Percentiles rank a stretch among this genome's conserved stretches.
phyloP scores from a whole-genome alignment of 768 basidiomycete genomes.

The Panus rudis region DNA sequence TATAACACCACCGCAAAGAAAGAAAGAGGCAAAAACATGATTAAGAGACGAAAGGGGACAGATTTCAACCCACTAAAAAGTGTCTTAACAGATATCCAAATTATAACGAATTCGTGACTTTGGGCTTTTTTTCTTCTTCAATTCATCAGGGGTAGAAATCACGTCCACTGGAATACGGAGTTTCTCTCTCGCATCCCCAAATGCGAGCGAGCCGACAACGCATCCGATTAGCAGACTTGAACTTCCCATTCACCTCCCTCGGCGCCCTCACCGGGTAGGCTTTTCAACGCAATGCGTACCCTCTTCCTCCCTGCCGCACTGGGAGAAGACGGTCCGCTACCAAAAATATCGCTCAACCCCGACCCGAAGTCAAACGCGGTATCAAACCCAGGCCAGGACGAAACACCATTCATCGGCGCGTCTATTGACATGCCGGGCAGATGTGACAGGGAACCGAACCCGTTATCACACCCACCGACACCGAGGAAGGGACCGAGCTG shows the following conservation, averaged over 20 bases:
- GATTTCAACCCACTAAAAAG: no score
- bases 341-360: no score
- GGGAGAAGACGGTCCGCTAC: slow-evolving; percentile 3
- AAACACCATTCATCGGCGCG: slow-evolving; percentile 1
- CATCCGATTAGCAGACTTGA: slow-evolving; percentile 59
- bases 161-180: no score
- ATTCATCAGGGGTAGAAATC: no score
- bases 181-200: no score
- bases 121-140: no score
- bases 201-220: no score
- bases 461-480: slow-evolving; percentile 28
- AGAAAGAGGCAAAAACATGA: no score
- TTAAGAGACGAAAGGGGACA: no score
- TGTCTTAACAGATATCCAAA: no score
- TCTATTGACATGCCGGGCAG: slow-evolving; percentile 8
- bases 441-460: slow-evolving; percentile 8
- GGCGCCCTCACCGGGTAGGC: slow-evolving; percentile 50
- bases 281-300: slow-evolving; percentile 62
- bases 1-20: no score
- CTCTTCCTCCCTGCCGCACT: slow-evolving; percentile 35
- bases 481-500: slow-evolving; percentile 53
- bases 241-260: slow-evolving; percentile 80
- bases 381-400: not conserved
- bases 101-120: no score
- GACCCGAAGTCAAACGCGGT: slow-evolving; percentile 12